These are phyloP conservation scores for Neonectria coccinea DNA, from an alignment of 2,329 filamentous ascomycete genomes.

Conservation along the genomic window DNA sequence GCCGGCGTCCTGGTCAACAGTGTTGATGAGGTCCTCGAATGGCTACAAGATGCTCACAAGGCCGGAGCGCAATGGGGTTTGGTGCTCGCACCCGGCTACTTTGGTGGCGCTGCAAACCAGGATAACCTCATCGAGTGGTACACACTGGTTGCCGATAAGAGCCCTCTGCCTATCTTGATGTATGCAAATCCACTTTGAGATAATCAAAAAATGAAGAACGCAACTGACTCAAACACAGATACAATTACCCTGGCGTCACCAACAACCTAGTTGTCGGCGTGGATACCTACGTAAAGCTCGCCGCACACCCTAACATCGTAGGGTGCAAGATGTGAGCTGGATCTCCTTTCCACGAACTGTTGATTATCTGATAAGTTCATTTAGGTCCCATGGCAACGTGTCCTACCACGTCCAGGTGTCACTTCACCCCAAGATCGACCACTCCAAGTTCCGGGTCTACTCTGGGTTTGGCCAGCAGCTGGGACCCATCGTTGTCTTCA, in stretches of 20 bases:
- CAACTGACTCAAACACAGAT: conserved; percentile 57
- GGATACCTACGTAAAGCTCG: conserved; percentile 66
- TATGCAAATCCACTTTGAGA: conserved; percentile 48
- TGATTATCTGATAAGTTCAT: conserved; percentile 63
- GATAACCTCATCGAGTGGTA: conserved; percentile 68
- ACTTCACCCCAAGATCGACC: conserved; percentile 67
- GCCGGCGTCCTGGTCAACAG: conserved; percentile 70
- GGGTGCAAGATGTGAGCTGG: conserved; percentile 76
- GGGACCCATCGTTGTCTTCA: conserved; percentile 71
- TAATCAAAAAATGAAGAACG: neutral
- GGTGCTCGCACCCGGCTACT: conserved; percentile 69
- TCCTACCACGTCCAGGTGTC: conserved; percentile 71
- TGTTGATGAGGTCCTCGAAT: conserved; percentile 68
- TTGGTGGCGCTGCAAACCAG: conserved; percentile 64
- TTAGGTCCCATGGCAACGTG: conserved; percentile 72
- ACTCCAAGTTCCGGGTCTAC: conserved; percentile 68
- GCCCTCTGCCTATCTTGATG: conserved; percentile 69
- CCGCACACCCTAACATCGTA: conserved; percentile 73
- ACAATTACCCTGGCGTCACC: conserved; percentile 74
- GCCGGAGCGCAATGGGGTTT: conserved; percentile 70
- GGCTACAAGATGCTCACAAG: conserved; percentile 64
- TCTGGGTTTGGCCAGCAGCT: conserved; percentile 75
- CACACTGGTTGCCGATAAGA: conserved; percentile 65
- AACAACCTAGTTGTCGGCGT: conserved; percentile 71
- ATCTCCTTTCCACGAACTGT: conserved; percentile 58